Evolutionary conservation across 306 rosid genomes (phyloP).

Genomic region (Hippophae rhamnoides): DNA sequence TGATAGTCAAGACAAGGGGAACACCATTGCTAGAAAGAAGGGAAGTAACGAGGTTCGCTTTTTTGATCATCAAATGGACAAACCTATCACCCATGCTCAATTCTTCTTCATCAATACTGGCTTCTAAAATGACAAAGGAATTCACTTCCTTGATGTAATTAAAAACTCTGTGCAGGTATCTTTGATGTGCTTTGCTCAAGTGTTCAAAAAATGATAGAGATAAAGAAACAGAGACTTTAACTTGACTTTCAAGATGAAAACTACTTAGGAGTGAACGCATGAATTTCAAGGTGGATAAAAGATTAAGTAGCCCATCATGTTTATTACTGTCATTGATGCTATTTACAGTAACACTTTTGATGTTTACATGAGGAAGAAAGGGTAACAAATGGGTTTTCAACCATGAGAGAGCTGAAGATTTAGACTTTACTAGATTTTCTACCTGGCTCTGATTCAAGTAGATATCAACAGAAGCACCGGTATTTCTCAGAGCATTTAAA

Average conservation of each 20-base stretch:
- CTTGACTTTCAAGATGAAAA: constrained; percentile 21
- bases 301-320: constrained; percentile 24
- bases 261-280: constrained; percentile 33
- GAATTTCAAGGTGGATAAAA: constrained; percentile 31
- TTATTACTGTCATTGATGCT: constrained; percentile 26
- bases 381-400: constrained; percentile 31
- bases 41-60: constrained; percentile 34
- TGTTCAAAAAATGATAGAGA: constrained; percentile 40
- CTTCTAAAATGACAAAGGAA: constrained; percentile 48
- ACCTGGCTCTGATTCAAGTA: constrained; percentile 39
- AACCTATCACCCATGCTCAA: constrained; percentile 30
- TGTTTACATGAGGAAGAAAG: constrained; percentile 26
- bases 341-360: constrained; percentile 33
- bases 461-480: constrained; percentile 40
- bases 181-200: constrained; percentile 22
- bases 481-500: constrained; percentile 25
- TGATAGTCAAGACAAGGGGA: constrained; percentile 41
- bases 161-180: constrained; percentile 24
- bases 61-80: constrained; percentile 28
- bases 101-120: constrained; percentile 24
- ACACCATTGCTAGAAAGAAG: constrained; percentile 37
- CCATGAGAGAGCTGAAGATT: constrained; percentile 25
- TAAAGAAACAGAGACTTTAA: constrained; percentile 50
- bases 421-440: constrained; percentile 24
- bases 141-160: constrained; percentile 29